Base-by-base conservation (phyloP, 176 grass and related monocot species). In the Avena sativa region DNA sequence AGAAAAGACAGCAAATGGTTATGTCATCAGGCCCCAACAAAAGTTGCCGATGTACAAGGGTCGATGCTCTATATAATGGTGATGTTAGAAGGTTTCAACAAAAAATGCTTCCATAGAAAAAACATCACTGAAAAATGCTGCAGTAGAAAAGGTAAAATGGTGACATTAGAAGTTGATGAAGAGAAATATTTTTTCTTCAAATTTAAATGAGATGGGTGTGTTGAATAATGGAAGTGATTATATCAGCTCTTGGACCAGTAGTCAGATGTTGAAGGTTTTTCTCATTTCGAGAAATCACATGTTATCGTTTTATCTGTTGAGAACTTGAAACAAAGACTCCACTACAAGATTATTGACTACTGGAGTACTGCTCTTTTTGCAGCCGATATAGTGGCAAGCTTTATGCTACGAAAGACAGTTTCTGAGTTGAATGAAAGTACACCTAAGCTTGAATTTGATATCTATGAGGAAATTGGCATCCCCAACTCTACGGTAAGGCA, bases 351-450 rank as follows among this genome's bases (percentile, higher is more conserved):
- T 70, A 21, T 89, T 80, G 25, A 46, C 46, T 49, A 61, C 16
- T 80, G n/a, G 67, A 85, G 8, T 60, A 43, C 44, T 65, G 15
- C 66, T 86, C 20, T 83, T 57, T 85, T 84, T 85, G 71, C 93
- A 95, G 95, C 93, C 88, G 89, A 89, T 86, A 87, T 98, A 87
- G 68, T 93, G 43, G 95, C 95, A 56, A 95, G 91, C 71, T 98
- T 95, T 83, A 86, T 89, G 82, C 88, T 98, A 71, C 89, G 81
- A 26, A 98, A 90, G 89, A 89, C 93, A 51, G 83, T 90, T 64
- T 48, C 81, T 16, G 71, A 90, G 82, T 71, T 98, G 81, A 90
- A 65, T 87, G 83, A 76, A 90, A 95, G 86, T 85, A 81, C 61
- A 61, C 81, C 77, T 64, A 95, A 88, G 87, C 91, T 98, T 87